These are phyloP conservation scores for Beauveria sp. DNA, from an alignment of 2,329 filamentous ascomycete species.

Conservation along the genomic window DNA sequence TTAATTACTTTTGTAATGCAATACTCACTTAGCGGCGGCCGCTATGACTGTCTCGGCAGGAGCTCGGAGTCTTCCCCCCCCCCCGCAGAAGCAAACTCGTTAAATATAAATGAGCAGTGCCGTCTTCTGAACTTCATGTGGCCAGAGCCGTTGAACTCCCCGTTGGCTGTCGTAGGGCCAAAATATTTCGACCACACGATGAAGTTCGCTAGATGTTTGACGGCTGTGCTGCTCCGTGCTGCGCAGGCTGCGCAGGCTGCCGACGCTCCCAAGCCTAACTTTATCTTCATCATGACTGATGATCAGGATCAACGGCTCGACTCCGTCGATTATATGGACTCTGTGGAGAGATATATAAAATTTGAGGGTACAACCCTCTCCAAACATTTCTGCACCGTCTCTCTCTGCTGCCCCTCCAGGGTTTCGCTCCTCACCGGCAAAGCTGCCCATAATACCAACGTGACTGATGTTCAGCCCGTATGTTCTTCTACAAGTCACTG, in stretches of 20 bases:
- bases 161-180: background rate
- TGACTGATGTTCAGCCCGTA: conserved; percentile 37
- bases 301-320: conserved; percentile 58
- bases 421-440: conserved; percentile 50
- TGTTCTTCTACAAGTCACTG: conserved; percentile 39
- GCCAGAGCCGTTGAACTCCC: conserved; percentile 7
- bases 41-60: background rate
- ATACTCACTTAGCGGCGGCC: too few relatives aligned
- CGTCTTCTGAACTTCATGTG: background rate
- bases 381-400: conserved; percentile 57
- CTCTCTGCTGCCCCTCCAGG: conserved; percentile 57
- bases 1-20: too few relatives aligned
- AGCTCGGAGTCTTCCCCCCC: background rate
- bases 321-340: conserved; percentile 51
- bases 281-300: conserved; percentile 59
- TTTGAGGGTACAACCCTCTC: conserved; percentile 50
- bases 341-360: conserved; percentile 44
- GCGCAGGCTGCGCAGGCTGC: background rate
- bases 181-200: background rate
- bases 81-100: background rate
- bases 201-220: background rate
- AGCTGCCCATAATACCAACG: conserved; percentile 58
- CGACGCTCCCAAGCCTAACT: conserved; percentile 36
- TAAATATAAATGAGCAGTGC: background rate
- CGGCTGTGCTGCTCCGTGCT: background rate